Base-by-base conservation (phyloP, 2,329 filamentous ascomycete species). In the Neofusicoccum kwambonambiense region DNA sequence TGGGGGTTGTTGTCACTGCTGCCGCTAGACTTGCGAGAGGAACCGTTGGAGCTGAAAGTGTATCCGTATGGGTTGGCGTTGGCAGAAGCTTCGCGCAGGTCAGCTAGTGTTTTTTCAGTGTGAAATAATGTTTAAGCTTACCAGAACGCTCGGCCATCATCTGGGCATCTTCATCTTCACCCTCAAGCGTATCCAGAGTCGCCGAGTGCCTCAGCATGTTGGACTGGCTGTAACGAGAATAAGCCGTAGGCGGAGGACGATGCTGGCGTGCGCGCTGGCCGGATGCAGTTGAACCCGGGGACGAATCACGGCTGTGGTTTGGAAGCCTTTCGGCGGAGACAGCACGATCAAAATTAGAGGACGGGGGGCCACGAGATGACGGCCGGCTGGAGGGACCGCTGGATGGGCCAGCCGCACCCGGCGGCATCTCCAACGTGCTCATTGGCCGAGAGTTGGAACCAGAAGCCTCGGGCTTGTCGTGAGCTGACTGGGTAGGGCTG, bases 191-290 rank as follows among this genome's bases (percentile, higher is more conserved):
- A 12, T 73, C 71, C 15, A 76, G 67, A 3, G 74, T 71, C 5
- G 71, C 67, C 3, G 75, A 75, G 54, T 77, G 75, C 42, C 75
- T 73, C 4, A 69, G 54, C 8, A 73, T 62, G 62, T 73, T 74
- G 54, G 73, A 71, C 31, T 75, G 75, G 60, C 74, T 76, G 68
- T 79, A 80, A 66, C 74, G 75, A 13, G 75, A 70, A 56, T 75
- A 74, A 1, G 74, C 74, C 41, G 73, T 73, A 12, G 77, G 74
- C 17, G 75, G 76, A 63, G 76, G 72, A 37, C 70, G 66, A 66
- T 67, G 71, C 54, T 68, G 62, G 41, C 69, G 60, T 31, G 58
- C 39, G 67, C 70, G 47, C 47, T 60, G 63, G 15, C 49, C 41
- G 4, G 63, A 60, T 17, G 56, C 54, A 42, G 9, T 39, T 58